Conservation (phyloP, 371 early-diverging fungal genomes). For the Mortierella sp. region DNA sequence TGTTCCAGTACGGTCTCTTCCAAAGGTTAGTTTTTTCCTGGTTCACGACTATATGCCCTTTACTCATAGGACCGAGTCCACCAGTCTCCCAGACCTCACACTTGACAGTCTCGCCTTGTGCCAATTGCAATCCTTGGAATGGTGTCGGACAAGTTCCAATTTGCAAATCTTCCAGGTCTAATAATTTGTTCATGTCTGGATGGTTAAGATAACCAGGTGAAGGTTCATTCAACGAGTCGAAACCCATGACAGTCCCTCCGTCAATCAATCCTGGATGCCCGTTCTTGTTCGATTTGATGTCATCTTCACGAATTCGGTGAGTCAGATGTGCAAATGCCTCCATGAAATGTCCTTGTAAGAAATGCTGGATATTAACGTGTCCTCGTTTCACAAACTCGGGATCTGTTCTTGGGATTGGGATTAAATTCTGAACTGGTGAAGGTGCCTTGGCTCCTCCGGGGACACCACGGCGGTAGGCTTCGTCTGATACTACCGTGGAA, state of each 20-base stretch:
- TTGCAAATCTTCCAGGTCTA: slow-evolving; percentile 72
- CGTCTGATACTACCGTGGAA: slow-evolving; percentile 31
- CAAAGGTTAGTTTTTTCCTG: slow-evolving; percentile 64
- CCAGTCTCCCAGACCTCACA: slow-evolving; percentile 69
- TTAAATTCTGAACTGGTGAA: slow-evolving; percentile 40
- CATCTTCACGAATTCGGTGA: slow-evolving; percentile 57
- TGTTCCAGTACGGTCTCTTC: slow-evolving; percentile 47
- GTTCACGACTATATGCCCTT: slow-evolving; percentile 74
- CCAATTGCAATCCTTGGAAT: slow-evolving; percentile 78
- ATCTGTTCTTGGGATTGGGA: slow-evolving; percentile 36
- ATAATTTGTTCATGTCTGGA: slow-evolving; percentile 63
- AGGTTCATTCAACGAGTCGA: slow-evolving; percentile 88
- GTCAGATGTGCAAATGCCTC: slow-evolving; percentile 67
- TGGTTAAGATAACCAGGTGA: slow-evolving; percentile 81
- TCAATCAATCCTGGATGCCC: slow-evolving; percentile 52
- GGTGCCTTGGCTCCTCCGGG: slow-evolving; percentile 32
- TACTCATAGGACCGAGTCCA: slow-evolving; percentile 65
- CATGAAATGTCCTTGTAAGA: slow-evolving; percentile 64
- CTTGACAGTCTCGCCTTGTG: slow-evolving; percentile 64
- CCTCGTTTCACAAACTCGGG: slow-evolving; percentile 35
- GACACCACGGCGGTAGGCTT: slow-evolving; percentile 57
- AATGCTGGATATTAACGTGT: slow-evolving; percentile 65
- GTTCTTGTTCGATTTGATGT: slow-evolving; percentile 47
- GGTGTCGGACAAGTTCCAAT: slow-evolving; percentile 79
- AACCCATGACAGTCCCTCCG: slow-evolving; percentile 76